These are phyloP conservation scores for Aspergillus tamarii DNA, from an alignment of 2,329 filamentous ascomycete species.

Conservation along the genomic window DNA sequence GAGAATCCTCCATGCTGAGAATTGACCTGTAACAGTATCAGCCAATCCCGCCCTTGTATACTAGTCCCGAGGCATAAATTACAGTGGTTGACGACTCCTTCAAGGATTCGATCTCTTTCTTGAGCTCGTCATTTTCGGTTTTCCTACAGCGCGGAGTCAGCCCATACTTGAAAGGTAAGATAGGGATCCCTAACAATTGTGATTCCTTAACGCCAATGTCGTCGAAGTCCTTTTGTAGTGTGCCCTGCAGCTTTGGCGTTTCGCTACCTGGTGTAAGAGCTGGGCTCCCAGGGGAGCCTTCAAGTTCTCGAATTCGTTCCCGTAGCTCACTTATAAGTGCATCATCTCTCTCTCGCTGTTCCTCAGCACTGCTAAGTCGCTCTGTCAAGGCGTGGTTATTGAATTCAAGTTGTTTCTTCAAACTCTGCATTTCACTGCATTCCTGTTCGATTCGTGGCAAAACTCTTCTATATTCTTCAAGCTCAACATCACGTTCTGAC, in stretches of 20 bases:
- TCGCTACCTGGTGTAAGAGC: conserved; percentile 41
- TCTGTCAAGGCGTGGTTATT: conserved; percentile 52
- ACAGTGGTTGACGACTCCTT: conserved; percentile 30
- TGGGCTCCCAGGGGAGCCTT: conserved; percentile 43
- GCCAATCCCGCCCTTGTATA: conserved; percentile 2
- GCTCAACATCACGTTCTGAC: conserved; percentile 45
- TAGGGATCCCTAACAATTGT: conserved; percentile 37
- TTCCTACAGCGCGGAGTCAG: conserved; percentile 36
- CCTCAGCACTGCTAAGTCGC: conserved; percentile 46
- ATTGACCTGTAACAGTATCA: conserved; percentile 27
- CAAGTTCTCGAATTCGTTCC: conserved; percentile 47
- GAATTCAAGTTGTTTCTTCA: conserved; percentile 53
- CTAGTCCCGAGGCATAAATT: conserved; percentile 7
- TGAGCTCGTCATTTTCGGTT: conserved; percentile 45
- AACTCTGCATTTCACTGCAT: conserved; percentile 50
- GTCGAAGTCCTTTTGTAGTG: conserved; percentile 47
- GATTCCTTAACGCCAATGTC: conserved; percentile 43
- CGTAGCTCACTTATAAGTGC: conserved; percentile 46
- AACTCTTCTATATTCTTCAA: conserved; percentile 50
- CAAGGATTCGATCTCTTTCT: conserved; percentile 39
- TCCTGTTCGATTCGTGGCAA: conserved; percentile 53
- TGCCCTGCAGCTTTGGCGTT: conserved; percentile 44
- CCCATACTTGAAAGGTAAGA: not conserved
- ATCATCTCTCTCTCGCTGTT: conserved; percentile 47
- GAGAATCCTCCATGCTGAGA: conserved; percentile 37